Evolutionary conservation across 1,139 yeast genomes (phyloP).

Genomic region (Zygosaccharomyces sapae): DNA sequence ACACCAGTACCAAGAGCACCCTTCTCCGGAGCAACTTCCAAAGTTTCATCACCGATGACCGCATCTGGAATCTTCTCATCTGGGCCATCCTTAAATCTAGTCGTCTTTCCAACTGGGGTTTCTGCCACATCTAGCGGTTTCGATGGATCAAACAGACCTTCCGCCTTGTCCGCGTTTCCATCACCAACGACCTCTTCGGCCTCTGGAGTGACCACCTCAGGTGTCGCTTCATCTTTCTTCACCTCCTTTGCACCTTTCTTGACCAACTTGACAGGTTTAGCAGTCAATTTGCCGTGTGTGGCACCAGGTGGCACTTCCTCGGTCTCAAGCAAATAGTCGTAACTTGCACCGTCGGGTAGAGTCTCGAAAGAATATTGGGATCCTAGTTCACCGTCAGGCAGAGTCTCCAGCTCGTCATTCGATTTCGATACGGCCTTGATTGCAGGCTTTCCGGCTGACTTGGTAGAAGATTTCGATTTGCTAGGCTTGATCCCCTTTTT

Average conservation of each 20-base stretch:
- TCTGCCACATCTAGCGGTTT: constrained; percentile 3
- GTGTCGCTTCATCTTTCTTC: not conserved
- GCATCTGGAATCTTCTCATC: not conserved
- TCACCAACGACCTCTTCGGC: not conserved
- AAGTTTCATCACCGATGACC: not conserved
- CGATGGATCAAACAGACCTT: constrained; percentile 3
- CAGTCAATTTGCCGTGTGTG: not conserved
- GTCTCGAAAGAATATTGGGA: constrained; percentile 11
- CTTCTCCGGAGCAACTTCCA: constrained; percentile 1
- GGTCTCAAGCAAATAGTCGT: constrained; percentile 6
- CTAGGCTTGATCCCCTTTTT: not conserved
- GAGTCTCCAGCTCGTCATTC: constrained; percentile 9
- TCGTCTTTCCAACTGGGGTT: constrained; percentile 1
- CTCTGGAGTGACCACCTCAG: not conserved
- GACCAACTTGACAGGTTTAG: constrained; percentile 4
- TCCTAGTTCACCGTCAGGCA: constrained; percentile 6
- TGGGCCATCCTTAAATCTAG: not conserved
- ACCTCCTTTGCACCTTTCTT: constrained; percentile 2
- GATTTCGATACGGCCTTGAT: constrained; percentile 1
- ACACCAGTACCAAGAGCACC: constrained; percentile 3
- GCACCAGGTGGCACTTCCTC: constrained; percentile 5
- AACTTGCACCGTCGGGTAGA: constrained; percentile 8
- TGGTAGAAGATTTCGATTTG: not conserved
- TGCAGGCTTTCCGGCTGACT: not conserved
- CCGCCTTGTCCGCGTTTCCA: not conserved